Conservation (phyloP, 495 filamentous ascomycete species). For the Elasticomyces elasticus region DNA sequence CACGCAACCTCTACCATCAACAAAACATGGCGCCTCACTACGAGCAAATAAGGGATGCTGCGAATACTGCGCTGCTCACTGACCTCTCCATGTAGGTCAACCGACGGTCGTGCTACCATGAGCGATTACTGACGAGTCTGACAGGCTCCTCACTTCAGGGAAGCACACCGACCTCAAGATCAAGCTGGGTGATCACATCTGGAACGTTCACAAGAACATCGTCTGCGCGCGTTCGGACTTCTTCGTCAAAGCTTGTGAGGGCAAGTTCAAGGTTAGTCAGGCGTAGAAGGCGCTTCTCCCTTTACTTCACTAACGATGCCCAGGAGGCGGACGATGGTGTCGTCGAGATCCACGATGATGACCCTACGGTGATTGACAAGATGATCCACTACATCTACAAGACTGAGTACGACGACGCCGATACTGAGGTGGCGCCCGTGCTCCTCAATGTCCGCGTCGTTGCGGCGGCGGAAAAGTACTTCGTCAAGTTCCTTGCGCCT, state of each 20-base stretch:
- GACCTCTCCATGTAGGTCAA: not conserved
- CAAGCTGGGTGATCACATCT: not conserved
- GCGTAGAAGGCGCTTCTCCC: not conserved
- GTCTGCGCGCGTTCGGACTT: constrained; percentile 1
- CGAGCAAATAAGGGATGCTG: not conserved
- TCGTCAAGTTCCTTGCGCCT: not conserved
- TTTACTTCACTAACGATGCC: not conserved
- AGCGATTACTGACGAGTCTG: not conserved
- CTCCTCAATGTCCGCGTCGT: not conserved
- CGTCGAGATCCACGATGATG: constrained; percentile 7
- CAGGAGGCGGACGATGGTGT: not conserved
- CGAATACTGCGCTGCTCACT: not conserved
- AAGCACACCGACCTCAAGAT: constrained; percentile 8
- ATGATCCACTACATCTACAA: constrained; percentile 4
- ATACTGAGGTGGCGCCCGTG: not conserved
- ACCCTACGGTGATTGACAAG: not conserved
- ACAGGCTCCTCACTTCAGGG: not conserved
- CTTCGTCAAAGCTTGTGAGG: not conserved
- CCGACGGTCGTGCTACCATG: not conserved
- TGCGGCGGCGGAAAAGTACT: constrained; percentile 4
- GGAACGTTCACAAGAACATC: constrained; percentile 1
- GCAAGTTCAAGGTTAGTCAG: constrained; percentile 1
- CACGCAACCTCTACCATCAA: not conserved
- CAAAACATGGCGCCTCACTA: not conserved
- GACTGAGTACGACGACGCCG: constrained; percentile 4